Conservation (phyloP, 2,329 filamentous ascomycete genomes). For the Aspergillus pseudotamarii region DNA sequence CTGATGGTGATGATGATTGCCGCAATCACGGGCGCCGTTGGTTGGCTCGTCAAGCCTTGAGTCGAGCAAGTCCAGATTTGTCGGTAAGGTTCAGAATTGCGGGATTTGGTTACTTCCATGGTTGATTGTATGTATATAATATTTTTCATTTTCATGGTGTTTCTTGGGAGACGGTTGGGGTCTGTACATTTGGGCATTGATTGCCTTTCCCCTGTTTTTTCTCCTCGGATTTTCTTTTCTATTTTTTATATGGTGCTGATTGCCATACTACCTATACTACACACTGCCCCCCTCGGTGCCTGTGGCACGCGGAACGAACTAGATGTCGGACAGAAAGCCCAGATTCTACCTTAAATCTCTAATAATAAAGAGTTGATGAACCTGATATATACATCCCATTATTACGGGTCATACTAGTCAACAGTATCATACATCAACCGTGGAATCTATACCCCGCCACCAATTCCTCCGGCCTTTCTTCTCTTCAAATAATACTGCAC, state of each 20-base stretch:
- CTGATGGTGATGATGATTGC: constrained; percentile 30
- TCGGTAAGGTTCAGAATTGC: background rate
- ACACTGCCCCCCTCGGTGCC: background rate
- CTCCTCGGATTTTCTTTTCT: background rate
- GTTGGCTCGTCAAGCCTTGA: constrained; percentile 9
- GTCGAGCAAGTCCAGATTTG: background rate
- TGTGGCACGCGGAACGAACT: background rate
- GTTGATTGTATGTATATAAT: constrained; percentile 1
- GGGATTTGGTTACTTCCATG: background rate
- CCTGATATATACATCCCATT: background rate
- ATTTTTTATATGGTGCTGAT: background rate
- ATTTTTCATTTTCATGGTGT: background rate
- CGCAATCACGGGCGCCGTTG: constrained; percentile 1
- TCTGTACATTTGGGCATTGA: constrained; percentile 3
- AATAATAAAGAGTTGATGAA: background rate
- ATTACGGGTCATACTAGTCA: background rate
- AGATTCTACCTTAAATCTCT: background rate
- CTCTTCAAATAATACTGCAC: background rate
- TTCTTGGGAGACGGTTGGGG: background rate
- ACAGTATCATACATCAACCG: background rate
- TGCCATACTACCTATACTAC: background rate
- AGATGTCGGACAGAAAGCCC: background rate
- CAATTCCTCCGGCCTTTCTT: background rate
- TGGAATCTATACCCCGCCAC: background rate
- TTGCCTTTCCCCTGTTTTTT: background rate